Evolutionary conservation across 1,284 basidiomycete species (phyloP), one percentile per base, ranked within the genome.

Genomic region (Vanrija sp.): DNA sequence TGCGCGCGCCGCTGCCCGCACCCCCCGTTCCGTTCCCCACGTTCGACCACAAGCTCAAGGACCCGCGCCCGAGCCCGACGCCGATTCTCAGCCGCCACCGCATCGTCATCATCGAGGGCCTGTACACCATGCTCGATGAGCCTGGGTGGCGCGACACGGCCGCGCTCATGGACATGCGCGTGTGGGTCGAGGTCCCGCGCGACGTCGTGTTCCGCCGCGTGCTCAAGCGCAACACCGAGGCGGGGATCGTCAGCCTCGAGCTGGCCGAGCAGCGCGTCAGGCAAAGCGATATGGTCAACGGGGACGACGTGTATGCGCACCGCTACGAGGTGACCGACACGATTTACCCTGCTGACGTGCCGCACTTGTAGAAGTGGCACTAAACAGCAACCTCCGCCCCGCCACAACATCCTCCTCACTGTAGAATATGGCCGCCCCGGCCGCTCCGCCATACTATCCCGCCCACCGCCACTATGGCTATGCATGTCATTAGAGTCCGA

Each of bases 71-170:
- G 6, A 74, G 78, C 4, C 75, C 73, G 5, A 72, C 86, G 14
- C 68, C 76, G 0, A 82, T 97, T 25, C 66, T 77, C 25, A 82
- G 86, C 0, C 61, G 77, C 29, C 85, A 93, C 65, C 83, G 86
- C 5, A 81, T 95, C 51, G 81, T 95, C 51, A 72, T 94, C 55
- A 82, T 94, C 57, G 90, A 95, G 74, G 91, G 92, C 0, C 77
- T 95, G 9, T 93, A 95, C 73, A 83, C 85, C 6, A 83, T 90
- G 57, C 81, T 92, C 19, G 80, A 85, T 38, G 78, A 84, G 18
- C 78, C 82, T 0, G 86, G 87, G 0, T 97, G 94, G 94, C 70
- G 69, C 1, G 80, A 82, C 16, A 88, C 86, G 1, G 84, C 85
- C 0, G 72, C 77, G 23, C 68, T 83, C 60, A 80, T 94, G 56